Conservation (phyloP, 352 stramenopile species). For the Peronospora farinosa region DNA sequence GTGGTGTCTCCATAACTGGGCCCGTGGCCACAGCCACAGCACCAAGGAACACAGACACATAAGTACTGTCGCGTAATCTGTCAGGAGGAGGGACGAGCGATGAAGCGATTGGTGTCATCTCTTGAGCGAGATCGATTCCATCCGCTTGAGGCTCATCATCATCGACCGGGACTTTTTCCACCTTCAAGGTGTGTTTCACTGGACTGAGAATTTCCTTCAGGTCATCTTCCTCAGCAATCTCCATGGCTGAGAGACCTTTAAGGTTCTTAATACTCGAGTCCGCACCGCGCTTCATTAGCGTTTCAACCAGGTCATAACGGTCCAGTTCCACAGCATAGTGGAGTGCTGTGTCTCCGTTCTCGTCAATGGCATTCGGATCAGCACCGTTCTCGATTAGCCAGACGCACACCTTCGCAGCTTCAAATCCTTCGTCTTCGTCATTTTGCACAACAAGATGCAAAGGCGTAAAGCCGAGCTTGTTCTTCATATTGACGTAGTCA, state of each 20-base stretch:
- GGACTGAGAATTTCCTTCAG: conserved; percentile 73
- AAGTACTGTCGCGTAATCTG: conserved; percentile 71
- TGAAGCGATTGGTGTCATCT: conserved; percentile 19
- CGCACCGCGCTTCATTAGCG: conserved; percentile 81
- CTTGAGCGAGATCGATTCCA: conserved; percentile 15
- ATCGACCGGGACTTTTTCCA: conserved; percentile 23
- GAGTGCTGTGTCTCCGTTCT: conserved; percentile 78
- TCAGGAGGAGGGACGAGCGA: conserved; percentile 47
- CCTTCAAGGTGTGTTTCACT: conserved; percentile 32
- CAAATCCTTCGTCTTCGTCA: conserved; percentile 85
- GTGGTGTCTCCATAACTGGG: conserved; percentile 82
- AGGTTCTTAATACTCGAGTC: conserved; percentile 69
- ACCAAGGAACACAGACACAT: conserved; percentile 81
- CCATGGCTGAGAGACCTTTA: conserved; percentile 54
- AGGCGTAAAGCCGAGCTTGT: conserved; percentile 75
- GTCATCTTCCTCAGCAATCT: conserved; percentile 73
- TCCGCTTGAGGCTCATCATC: conserved; percentile 24
- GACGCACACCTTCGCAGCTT: conserved; percentile 78
- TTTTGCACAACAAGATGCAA: conserved; percentile 82
- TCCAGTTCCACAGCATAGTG: conserved; percentile 83
- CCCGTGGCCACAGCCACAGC: conserved; percentile 74
- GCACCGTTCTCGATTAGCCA: conserved; percentile 86
- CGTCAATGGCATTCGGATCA: conserved; percentile 68
- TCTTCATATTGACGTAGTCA: conserved; percentile 85
- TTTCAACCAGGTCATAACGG: conserved; percentile 76